Evolutionary conservation across 345 rosid species (phyloP).

Genomic region (Kandelia obovata): DNA sequence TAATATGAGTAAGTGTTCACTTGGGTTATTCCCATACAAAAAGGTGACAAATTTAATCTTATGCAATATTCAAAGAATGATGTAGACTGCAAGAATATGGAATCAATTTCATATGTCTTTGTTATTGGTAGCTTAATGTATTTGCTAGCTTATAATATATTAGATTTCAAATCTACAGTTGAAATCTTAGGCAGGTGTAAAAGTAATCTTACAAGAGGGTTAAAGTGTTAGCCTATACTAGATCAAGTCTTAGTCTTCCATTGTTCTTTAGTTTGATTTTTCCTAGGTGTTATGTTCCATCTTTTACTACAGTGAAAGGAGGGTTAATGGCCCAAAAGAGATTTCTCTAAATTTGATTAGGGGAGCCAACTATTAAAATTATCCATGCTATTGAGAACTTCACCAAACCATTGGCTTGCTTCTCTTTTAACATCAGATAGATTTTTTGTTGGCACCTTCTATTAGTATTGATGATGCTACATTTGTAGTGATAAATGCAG

Average conservation of each 20-base stretch:
- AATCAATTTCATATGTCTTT: neutral
- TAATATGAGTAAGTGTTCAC: neutral
- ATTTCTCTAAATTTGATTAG: constrained; percentile 70
- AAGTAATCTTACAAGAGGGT: too few relatives aligned
- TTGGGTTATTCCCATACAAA: neutral
- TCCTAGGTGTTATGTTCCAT: constrained; percentile 77
- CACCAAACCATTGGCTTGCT: constrained; percentile 49
- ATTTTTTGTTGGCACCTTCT: constrained; percentile 73
- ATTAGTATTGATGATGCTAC: constrained; percentile 79
- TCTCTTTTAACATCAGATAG: constrained; percentile 63
- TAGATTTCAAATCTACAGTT: too few relatives aligned
- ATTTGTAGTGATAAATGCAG: constrained; percentile 56
- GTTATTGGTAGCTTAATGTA: neutral
- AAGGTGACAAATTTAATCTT: neutral
- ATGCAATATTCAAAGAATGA: neutral
- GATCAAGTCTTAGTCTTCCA: neutral
- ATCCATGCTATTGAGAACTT: constrained; percentile 50
- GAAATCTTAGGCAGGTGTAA: too few relatives aligned
- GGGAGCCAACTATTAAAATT: constrained; percentile 64
- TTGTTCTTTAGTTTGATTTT: constrained; percentile 14
- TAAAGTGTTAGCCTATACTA: too few relatives aligned
- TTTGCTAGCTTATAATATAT: neutral
- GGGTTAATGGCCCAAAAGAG: constrained; percentile 60
- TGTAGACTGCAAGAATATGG: neutral
- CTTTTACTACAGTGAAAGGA: constrained; percentile 53